Base-by-base conservation (phyloP, 1,139 yeast species). In the Geotrichum citri-aurantii region DNA sequence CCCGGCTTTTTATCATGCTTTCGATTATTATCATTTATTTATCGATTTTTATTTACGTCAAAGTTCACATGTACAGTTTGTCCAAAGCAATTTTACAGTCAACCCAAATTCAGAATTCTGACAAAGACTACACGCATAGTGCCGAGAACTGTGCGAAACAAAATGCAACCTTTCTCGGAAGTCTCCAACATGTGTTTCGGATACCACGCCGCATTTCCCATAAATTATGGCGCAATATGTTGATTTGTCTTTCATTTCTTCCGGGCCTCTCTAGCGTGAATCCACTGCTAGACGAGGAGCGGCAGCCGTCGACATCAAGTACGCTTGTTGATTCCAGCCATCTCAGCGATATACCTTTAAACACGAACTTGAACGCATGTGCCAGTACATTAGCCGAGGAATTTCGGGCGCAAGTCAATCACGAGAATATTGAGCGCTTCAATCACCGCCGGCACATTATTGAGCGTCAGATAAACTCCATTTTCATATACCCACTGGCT, bases 401-500 rank as follows among this genome's bases (percentile, higher is more conserved):
- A 56, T 65, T 87, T 59, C 89, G 85, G 62, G 52, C 47, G 12
- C 61, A 59, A 10, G n/a, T 60, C 6, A 60, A 60, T 42, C 77
- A 78, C 46, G 86, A 85, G 58, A 82, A 84, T 61, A 77, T 85
- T 70, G 78, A 77, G 52, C 79, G 78, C 62, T 85, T 86, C 73
- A 79, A 83, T 62, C 74, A 77, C 58, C 77, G 93, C 33, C 85
- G 88, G 64, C 72, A 79, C 46, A 79, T 82, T 63, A 88, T 91
- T 59, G 84, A 86, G 67, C 84, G 85, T 61, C 96, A 90, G 72
- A 84, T 89, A 80, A 84, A 84, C 65, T 79, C 87, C 21, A 86
- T 91, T 55, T 89, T 91, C 71, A 79, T 91, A 48, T 91, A 91
- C 70, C 97, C 97, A 1, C 75, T 86, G 48, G 88, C 96, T 0